phyloP scores from a whole-genome alignment of 495 filamentous ascomycete genomes.

The Talaromyces wortmannii region DNA sequence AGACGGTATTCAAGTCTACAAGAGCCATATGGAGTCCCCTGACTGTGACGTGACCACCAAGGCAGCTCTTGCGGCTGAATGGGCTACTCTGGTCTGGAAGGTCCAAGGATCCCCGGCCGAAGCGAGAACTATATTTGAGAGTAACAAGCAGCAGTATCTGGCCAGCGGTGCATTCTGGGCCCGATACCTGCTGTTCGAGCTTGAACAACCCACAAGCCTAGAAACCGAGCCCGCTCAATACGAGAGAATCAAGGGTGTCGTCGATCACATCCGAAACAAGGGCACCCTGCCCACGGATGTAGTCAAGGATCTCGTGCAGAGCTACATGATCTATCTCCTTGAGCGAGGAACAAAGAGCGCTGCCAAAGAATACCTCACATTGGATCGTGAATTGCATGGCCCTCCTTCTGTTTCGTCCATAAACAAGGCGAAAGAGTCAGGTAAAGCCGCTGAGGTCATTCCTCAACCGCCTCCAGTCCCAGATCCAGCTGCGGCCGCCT shows the following conservation, averaged over 20 bases:
- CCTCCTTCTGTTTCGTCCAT: constrained; percentile 29
- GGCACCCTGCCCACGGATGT: constrained; percentile 59
- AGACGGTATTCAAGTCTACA: constrained; percentile 80
- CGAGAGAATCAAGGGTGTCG: constrained; percentile 71
- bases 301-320: constrained; percentile 70
- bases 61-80: constrained; percentile 80
- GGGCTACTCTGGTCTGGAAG: constrained; percentile 87
- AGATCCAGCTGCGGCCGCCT: constrained; percentile 16
- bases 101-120: constrained; percentile 80
- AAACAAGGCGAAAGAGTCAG: constrained; percentile 23
- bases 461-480: constrained; percentile 3
- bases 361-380: constrained; percentile 75
- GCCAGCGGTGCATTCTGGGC: constrained; percentile 91
- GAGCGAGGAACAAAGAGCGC: constrained; percentile 76
- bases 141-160: constrained; percentile 77
- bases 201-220: constrained; percentile 71
- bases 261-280: constrained; percentile 68
- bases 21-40: constrained; percentile 66
- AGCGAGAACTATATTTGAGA: constrained; percentile 77
- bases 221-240: constrained; percentile 60
- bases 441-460: constrained; percentile 8
- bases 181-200: constrained; percentile 82
- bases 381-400: constrained; percentile 86
- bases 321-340: constrained; percentile 80
- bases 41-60: constrained; percentile 73